These are phyloP conservation scores for Podaxis sp. DNA, from an alignment of 768 basidiomycete species.

Conservation along the genomic window DNA sequence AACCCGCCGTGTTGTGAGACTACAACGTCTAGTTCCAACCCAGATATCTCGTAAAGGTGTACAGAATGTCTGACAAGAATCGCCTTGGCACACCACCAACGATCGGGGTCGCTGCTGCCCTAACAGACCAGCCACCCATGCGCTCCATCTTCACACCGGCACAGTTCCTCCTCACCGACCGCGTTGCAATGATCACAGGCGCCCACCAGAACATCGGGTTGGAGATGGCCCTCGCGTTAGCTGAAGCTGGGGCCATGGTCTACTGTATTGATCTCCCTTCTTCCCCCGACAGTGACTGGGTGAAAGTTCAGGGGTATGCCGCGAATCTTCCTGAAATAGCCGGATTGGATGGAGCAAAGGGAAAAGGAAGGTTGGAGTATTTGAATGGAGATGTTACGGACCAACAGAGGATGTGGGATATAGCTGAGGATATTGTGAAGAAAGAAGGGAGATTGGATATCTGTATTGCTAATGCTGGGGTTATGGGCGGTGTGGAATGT, in stretches of 20 bases:
- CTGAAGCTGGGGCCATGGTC: slow-evolving; percentile 27
- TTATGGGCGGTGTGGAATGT: slow-evolving; percentile 48
- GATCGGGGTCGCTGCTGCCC: background rate
- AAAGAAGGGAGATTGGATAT: slow-evolving; percentile 64
- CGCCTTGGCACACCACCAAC: too few species aligned
- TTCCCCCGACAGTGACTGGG: slow-evolving; percentile 50
- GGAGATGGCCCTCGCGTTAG: slow-evolving; percentile 72
- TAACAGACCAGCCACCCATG: background rate
- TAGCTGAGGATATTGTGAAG: slow-evolving; percentile 50
- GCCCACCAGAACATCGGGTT: slow-evolving; percentile 72
- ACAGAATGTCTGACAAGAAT: background rate
- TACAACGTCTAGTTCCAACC: too few species aligned
- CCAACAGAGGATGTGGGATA: slow-evolving; percentile 47
- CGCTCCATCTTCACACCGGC: background rate
- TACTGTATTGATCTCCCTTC: slow-evolving; percentile 65
- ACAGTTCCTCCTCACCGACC: slow-evolving; percentile 52
- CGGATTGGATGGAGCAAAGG: slow-evolving; percentile 10
- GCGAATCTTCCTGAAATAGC: slow-evolving; percentile 23
- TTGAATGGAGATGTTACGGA: slow-evolving; percentile 55
- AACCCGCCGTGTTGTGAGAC: too few species aligned
- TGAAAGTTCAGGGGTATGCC: slow-evolving; percentile 45
- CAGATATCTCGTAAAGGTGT: too few species aligned
- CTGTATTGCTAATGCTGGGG: slow-evolving; percentile 67
- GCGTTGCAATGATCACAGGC: slow-evolving; percentile 62
- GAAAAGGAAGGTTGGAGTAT: slow-evolving; percentile 43